These are phyloP conservation scores for Ceratocystis colombiana DNA, from an alignment of 2,329 filamentous ascomycete genomes.

Conservation along the genomic window DNA sequence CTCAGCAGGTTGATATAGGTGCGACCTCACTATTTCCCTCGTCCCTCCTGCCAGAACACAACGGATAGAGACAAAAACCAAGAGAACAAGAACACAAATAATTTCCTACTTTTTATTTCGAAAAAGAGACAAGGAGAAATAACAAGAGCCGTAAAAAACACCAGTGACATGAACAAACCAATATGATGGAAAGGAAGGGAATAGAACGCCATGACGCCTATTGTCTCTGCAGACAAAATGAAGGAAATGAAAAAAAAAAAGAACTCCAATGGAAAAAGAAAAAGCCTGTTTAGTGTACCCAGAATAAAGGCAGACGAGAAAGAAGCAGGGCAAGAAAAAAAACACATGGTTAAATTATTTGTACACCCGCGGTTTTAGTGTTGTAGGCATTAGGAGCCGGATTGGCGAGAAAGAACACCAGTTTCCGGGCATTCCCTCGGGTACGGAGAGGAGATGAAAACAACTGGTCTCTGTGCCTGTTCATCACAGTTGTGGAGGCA, in stretches of 20 bases:
- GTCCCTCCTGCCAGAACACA: too few species aligned
- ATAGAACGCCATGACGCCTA: conserved; percentile 14
- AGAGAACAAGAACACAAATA: not conserved
- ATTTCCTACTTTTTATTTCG: conserved; percentile 11
- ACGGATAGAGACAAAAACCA: not conserved
- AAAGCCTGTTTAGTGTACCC: conserved; percentile 10
- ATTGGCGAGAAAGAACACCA: not conserved
- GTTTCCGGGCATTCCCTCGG: not conserved
- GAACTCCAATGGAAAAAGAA: conserved; percentile 2
- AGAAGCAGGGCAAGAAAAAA: conserved; percentile 10
- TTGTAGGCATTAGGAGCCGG: conserved; percentile 10
- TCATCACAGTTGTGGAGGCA: not conserved
- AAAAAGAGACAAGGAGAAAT: not conserved
- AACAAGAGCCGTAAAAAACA: conserved; percentile 15
- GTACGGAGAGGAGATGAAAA: not conserved
- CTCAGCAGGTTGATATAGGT: too few species aligned
- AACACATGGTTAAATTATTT: not conserved
- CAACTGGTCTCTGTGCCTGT: not conserved
- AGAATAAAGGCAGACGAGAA: not conserved
- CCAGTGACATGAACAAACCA: too few species aligned
- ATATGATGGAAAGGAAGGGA: not conserved
- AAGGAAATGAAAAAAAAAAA: conserved; percentile 4
- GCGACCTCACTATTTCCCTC: too few species aligned
- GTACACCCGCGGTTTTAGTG: not conserved
- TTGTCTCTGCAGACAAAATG: conserved; percentile 5